These are phyloP conservation scores for Amphichorda felina DNA, from an alignment of 2,329 filamentous ascomycete species.

Conservation along the genomic window DNA sequence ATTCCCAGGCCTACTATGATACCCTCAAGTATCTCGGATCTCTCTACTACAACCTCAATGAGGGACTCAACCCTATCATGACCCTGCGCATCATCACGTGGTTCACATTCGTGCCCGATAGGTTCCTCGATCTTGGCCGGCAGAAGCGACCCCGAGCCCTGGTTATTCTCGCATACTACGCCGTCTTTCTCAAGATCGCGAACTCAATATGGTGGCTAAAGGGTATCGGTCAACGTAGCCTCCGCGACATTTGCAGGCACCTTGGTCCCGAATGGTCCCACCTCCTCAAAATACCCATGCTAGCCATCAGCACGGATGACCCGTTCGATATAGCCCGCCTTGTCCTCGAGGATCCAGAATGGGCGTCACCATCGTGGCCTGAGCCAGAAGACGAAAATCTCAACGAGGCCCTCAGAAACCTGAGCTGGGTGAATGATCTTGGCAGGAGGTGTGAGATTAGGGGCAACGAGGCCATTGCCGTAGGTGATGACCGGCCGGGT, in stretches of 20 bases:
- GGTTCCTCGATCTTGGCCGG: constrained; percentile 7
- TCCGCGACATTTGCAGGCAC: constrained; percentile 27
- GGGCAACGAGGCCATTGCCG: too few relatives aligned
- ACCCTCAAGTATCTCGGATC: constrained; percentile 37
- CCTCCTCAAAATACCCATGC: constrained; percentile 27
- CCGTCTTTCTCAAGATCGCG: constrained; percentile 35
- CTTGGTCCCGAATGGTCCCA: constrained; percentile 27
- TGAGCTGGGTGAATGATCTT: too few relatives aligned
- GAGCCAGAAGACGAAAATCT: too few relatives aligned
- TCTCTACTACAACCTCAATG: constrained; percentile 32
- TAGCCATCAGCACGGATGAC: constrained; percentile 20
- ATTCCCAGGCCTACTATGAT: constrained; percentile 28
- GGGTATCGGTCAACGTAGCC: constrained; percentile 31
- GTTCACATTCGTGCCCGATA: constrained; percentile 32
- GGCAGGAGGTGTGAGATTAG: too few relatives aligned
- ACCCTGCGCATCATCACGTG: constrained; percentile 38
- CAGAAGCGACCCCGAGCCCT: constrained; percentile 29
- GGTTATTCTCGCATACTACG: constrained; percentile 39
- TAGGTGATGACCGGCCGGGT: too few relatives aligned
- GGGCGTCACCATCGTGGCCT: constrained; percentile 11
- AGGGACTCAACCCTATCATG: constrained; percentile 31
- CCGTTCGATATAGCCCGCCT: constrained; percentile 24
- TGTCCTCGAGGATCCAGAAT: constrained; percentile 30
- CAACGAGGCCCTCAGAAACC: too few relatives aligned
- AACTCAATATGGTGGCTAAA: constrained; percentile 35